Evolutionary conservation across 2,329 filamentous ascomycete genomes (phyloP), one percentile per base, ranked within the genome.

Genomic region (Fusarium sp.): DNA sequence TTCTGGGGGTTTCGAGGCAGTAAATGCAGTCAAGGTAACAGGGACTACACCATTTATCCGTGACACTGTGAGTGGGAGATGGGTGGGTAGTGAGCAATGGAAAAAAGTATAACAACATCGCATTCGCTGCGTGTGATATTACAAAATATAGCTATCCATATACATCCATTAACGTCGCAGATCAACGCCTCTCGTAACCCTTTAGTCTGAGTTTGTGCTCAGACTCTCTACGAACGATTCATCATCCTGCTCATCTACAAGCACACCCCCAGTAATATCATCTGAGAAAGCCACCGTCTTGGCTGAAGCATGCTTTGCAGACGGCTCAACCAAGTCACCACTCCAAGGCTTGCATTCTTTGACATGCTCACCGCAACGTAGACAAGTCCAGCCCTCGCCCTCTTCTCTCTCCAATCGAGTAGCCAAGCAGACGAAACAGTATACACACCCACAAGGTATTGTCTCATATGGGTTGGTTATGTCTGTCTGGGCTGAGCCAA

Each of bases 391-490:
- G 6, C 95, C 95, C 79, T 98, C 94, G 36, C 95, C 96, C 80
- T 98, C 95, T 82, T 98, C 95, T 10, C 92, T 90, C 82, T 98
- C 95, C 47, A 99, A 87, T 67, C 93, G 90, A 65, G 95, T 94
- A 7, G 95, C 94, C n/a, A 98, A 83, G 79, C 96, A 99, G 24
- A 97, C 94, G 79, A 97, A 99, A 82, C 96, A 99, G 83, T 98
- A 99, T 66, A 98, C 87, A 81, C 95, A 97, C 1, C 93, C 93
- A 78, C 96, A 99, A 2, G 94, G 92, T 6, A 95, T 89, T 1
- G 95, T 90, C 83, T 97, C 94, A 80, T 99, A 99, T 0, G 96
- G 95, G 80, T 98, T 99, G 9, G 95, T 98, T 70, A 98, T 92
- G 78, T 98, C 96, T 1, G 95, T 98, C 73, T 95, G 92, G 12